These are phyloP conservation scores for Acanthamoeba polyphaga DNA, from an alignment of 208 protist genomes.

Conservation along the genomic window DNA sequence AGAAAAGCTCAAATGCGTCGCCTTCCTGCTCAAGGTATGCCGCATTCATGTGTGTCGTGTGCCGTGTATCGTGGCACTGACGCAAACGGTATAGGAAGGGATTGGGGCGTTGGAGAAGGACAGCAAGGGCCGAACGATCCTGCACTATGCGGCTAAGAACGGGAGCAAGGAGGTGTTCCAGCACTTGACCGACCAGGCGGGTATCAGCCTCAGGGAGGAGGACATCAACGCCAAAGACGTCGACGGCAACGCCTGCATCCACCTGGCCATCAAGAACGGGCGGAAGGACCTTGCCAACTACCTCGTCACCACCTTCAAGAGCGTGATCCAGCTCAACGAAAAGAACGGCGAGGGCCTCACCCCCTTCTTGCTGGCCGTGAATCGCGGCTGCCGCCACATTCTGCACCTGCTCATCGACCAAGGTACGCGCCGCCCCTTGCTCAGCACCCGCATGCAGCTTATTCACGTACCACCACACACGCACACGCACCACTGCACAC, in stretches of 20 bases:
- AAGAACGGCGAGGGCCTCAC: neutral
- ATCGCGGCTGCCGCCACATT: neutral
- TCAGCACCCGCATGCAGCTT: neutral
- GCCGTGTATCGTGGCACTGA: too few relatives aligned
- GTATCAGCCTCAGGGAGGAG: neutral
- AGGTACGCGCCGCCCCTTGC: neutral
- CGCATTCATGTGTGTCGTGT: too few relatives aligned
- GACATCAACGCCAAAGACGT: constrained; percentile 31
- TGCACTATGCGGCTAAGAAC: constrained; percentile 14
- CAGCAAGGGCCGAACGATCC: neutral
- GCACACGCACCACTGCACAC: neutral
- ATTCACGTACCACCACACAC: neutral
- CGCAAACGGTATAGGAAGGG: neutral
- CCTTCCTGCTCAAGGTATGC: neutral
- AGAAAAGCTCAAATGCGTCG: neutral
- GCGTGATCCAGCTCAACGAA: constrained; percentile 29
- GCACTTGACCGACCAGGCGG: neutral
- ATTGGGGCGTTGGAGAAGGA: neutral
- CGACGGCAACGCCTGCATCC: constrained; percentile 25
- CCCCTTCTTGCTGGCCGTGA: constrained; percentile 34
- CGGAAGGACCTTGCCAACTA: neutral
- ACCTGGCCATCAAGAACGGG: constrained; percentile 5
- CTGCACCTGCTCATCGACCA: constrained; percentile 1
- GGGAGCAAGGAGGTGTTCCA: constrained; percentile 8
- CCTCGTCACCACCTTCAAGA: neutral